Evolutionary conservation across 768 basidiomycete genomes (phyloP).

Genomic region (Amanita thiersii): DNA sequence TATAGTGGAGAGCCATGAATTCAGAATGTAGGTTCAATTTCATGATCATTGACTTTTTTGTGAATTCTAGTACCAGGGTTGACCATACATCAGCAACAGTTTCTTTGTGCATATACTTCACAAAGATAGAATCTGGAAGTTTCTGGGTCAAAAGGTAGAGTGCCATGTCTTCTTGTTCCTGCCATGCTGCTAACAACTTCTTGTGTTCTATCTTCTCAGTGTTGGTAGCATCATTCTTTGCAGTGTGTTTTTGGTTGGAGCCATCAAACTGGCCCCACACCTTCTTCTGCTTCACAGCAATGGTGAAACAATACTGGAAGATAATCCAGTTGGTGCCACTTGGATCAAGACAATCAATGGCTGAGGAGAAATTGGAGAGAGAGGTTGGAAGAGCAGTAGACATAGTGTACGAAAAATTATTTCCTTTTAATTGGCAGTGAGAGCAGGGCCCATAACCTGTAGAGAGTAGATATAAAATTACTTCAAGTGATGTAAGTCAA

Average conservation of each 20-base stretch:
- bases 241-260: not conserved
- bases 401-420: no score
- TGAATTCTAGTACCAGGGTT: not conserved
- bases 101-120: slow-evolving; percentile 1
- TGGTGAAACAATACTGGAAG: slow-evolving; percentile 8
- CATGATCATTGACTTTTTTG: not conserved
- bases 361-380: slow-evolving; percentile 4
- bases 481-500: no score
- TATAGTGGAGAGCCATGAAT: slow-evolving; percentile 3
- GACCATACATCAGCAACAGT: not conserved
- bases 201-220: not conserved
- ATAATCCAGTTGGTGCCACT: slow-evolving; percentile 11
- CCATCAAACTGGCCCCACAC: slow-evolving; percentile 12
- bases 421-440: no score
- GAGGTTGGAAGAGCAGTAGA: no score
- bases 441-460: no score
- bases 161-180: slow-evolving; percentile 1
- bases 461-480: no score
- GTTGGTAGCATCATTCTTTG: not conserved
- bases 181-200: not conserved
- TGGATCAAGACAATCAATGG: slow-evolving; percentile 12
- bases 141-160: slow-evolving; percentile 1
- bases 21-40: not conserved
- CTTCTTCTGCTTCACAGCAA: slow-evolving; percentile 11
- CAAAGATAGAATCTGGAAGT: not conserved